A percentile compares a stretch with the other conserved stretches of the same genome.
phyloP scores from a whole-genome alignment of 805 yeast species.

The Cyberlindnera euphorbiiphila region DNA sequence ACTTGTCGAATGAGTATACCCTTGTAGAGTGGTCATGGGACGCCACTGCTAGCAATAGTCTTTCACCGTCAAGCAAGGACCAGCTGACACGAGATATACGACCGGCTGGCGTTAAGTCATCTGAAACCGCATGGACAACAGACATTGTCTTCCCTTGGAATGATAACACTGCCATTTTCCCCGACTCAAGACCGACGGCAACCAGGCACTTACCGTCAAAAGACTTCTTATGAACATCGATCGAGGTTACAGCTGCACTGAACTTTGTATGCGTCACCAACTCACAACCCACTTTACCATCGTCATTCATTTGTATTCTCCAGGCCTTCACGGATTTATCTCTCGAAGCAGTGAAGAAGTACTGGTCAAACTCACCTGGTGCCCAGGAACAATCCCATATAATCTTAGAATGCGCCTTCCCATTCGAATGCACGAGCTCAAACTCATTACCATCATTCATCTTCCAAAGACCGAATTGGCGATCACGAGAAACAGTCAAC shows the following conservation, averaged over 20 bases:
- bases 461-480: constrained; percentile 77
- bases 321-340: constrained; percentile 78
- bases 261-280: constrained; percentile 42
- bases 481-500: constrained; percentile 82
- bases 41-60: constrained; percentile 50
- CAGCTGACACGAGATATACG: constrained; percentile 61
- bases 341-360: constrained; percentile 83
- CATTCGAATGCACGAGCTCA: constrained; percentile 37
- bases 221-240: constrained; percentile 42
- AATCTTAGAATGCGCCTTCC: constrained; percentile 85
- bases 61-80: constrained; percentile 32
- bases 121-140: constrained; percentile 33
- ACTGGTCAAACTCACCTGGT: constrained; percentile 41
- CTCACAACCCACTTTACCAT: constrained; percentile 29
- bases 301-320: constrained; percentile 38
- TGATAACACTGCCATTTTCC: constrained; percentile 46
- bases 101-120: constrained; percentile 50
- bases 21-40: constrained; percentile 61
- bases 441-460: constrained; percentile 38
- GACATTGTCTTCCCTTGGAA: constrained; percentile 32
- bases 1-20: constrained; percentile 30
- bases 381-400: constrained; percentile 96
- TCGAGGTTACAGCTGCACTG: constrained; percentile 60
- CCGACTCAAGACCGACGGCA: constrained; percentile 71
- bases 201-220: constrained; percentile 35